Conservation (phyloP, 345 rosid genomes). For the Salix suchowensis region DNA sequence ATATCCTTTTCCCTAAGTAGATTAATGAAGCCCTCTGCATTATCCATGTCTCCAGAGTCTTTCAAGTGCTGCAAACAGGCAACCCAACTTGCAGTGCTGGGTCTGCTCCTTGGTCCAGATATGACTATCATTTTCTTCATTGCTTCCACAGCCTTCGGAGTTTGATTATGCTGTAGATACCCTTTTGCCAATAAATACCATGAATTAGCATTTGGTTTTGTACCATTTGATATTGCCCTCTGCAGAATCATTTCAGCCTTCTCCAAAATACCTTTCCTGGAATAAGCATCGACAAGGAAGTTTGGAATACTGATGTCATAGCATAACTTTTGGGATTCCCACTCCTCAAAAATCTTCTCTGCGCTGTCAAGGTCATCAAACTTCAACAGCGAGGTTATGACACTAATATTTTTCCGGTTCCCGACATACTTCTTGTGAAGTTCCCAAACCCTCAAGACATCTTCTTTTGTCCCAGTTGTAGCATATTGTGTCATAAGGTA, state of each 20-base stretch:
- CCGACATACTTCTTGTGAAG: constrained; percentile 10
- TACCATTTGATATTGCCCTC: constrained; percentile 17
- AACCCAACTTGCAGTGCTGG: constrained; percentile 8
- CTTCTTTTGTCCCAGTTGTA: constrained; percentile 35
- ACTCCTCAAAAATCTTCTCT: constrained; percentile 34
- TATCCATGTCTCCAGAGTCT: constrained; percentile 13
- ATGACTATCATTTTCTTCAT: constrained; percentile 28
- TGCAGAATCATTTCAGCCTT: constrained; percentile 27
- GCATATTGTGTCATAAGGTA: constrained; percentile 31
- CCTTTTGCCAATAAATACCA: constrained; percentile 30
- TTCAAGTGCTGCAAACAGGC: constrained; percentile 24
- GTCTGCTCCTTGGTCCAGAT: constrained; percentile 14
- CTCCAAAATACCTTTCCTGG: constrained; percentile 27
- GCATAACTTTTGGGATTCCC: constrained; percentile 21
- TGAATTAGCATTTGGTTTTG: constrained; percentile 12
- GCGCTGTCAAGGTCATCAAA: constrained; percentile 40
- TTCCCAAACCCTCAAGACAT: constrained; percentile 39
- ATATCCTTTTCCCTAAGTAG: constrained; percentile 18
- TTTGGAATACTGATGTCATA: constrained; percentile 28
- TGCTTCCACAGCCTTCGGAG: constrained; percentile 21
- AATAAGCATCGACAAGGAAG: constrained; percentile 25
- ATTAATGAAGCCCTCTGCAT: constrained; percentile 22
- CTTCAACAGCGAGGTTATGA: constrained; percentile 31
- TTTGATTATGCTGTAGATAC: constrained; percentile 16
- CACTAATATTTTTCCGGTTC: constrained; percentile 12